Conservation (phyloP, 148 eudicot genomes). For the Rhododendron vialii region DNA sequence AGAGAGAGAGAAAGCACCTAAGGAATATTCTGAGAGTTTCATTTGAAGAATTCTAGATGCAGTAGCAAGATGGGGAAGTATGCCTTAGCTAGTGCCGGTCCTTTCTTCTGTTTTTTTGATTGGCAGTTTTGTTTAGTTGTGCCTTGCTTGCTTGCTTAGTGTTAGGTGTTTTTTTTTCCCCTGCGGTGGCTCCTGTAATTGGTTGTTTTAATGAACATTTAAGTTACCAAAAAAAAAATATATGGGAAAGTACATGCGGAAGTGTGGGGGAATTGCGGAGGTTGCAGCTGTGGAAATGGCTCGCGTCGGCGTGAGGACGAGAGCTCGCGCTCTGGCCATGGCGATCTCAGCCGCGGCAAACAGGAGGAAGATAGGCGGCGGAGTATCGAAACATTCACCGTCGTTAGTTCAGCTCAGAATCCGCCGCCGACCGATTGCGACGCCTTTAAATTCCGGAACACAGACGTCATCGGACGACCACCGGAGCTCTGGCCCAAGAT, state of each 20-base stretch:
- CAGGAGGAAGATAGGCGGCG: conserved; percentile 24
- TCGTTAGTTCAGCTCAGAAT: conserved; percentile 24
- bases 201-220: too few species aligned
- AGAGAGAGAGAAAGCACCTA: background rate
- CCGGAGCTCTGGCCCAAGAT: conserved; percentile 7
- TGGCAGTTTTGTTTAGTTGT: too few species aligned
- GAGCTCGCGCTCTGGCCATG: conserved; percentile 26
- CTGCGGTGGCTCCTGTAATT: too few species aligned
- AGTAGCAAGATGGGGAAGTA: too few species aligned
- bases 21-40: background rate
- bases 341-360: background rate
- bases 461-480: background rate
- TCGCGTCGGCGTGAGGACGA: conserved; percentile 27
- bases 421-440: conserved; percentile 14
- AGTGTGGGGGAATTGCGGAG: conserved; percentile 24
- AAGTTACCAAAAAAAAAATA: background rate
- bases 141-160: too few species aligned
- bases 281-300: conserved; percentile 22
- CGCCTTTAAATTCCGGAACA: conserved; percentile 3
- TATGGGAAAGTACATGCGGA: conserved; percentile 17
- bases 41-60: background rate
- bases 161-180: too few species aligned
- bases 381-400: conserved; percentile 24
- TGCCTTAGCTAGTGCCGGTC: too few species aligned
- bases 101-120: too few species aligned